Evolutionary conservation across 805 yeast species (phyloP), one percentile per base, ranked within the genome.

Genomic region (Diddensiella caesifluorescens): DNA sequence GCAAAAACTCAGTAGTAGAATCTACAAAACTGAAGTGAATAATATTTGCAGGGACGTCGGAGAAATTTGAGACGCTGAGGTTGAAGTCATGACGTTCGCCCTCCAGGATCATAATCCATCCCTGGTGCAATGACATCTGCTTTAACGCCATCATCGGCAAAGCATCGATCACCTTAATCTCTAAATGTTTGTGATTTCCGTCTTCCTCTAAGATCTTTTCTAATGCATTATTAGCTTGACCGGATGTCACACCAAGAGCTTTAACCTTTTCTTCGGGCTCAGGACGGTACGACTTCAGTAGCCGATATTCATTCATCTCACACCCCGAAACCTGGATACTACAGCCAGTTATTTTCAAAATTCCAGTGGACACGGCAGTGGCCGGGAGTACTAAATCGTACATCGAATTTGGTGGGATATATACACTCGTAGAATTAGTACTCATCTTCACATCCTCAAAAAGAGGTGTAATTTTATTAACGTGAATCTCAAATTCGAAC

Each of bases 71-170:
- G 23, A 87, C 60, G 1, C 61, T 57, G 4, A 85, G 58, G 1
- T 69, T 63, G 45, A 83, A 75, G 1, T 56, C 48, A 38, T 68
- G 69, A 30, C 67, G 64, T 52, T 87, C 92, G 5, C 95, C 95
- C 55, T 86, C 95, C 9, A 87, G 61, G 12, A 86, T 61, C 86
- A 85, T 81, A 3, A 81, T 53, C 78, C 85, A 80, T 3, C 77
- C 77, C 50, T 79, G 80, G 16, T 74, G 70, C 10, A 80, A 68
- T 52, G 76, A 72, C 4, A 74, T 62, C 31, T 73, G 69, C 1
- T 73, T 61, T 10, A 80, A 54, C 2, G 75, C 68, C 23, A 86
- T 61, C 4, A 71, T 61, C 0, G 95, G 95, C 51, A 86, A 88
- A 0, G 71, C 53, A 43, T 68, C 61, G 16, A 70, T 57, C 1